Evolutionary conservation across 2,329 filamentous ascomycete genomes (phyloP).

Genomic region (Lizonia empirigonia): DNA sequence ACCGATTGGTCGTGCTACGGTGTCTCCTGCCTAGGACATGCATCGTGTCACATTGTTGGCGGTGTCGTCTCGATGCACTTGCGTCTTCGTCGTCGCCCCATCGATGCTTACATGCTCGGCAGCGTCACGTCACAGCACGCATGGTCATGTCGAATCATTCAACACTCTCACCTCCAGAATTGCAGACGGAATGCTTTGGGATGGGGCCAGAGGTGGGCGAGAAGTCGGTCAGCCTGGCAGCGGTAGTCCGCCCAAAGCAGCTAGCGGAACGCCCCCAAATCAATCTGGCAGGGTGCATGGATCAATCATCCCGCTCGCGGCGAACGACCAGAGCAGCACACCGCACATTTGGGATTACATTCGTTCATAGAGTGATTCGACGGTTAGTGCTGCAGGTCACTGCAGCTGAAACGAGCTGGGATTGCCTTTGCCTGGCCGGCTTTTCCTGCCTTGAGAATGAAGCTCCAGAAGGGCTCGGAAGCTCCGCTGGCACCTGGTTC

Average conservation of each 20-base stretch:
- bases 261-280: conserved; percentile 28
- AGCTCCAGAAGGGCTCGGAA: conserved; percentile 23
- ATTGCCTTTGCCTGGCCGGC: conserved; percentile 31
- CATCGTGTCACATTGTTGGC: neutral
- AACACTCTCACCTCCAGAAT: conserved; percentile 9
- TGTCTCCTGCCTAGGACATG: neutral
- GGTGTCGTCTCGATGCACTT: neutral
- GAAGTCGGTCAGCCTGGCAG: conserved; percentile 43
- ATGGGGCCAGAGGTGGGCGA: conserved; percentile 13
- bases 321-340: conserved; percentile 22
- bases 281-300: conserved; percentile 26
- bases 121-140: conserved; percentile 9
- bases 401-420: conserved; percentile 27
- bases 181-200: neutral
- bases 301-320: conserved; percentile 17
- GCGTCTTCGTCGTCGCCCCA: neutral
- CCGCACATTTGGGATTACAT: conserved; percentile 9
- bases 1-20: neutral
- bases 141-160: neutral
- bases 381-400: conserved; percentile 23
- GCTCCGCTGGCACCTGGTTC: conserved; percentile 32
- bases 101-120: neutral
- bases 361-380: conserved; percentile 19
- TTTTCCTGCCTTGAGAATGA: conserved; percentile 20
- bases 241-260: conserved; percentile 20